Evolutionary conservation across 2,329 filamentous ascomycete genomes (phyloP).

Genomic region (Colletotrichum camelliae): DNA sequence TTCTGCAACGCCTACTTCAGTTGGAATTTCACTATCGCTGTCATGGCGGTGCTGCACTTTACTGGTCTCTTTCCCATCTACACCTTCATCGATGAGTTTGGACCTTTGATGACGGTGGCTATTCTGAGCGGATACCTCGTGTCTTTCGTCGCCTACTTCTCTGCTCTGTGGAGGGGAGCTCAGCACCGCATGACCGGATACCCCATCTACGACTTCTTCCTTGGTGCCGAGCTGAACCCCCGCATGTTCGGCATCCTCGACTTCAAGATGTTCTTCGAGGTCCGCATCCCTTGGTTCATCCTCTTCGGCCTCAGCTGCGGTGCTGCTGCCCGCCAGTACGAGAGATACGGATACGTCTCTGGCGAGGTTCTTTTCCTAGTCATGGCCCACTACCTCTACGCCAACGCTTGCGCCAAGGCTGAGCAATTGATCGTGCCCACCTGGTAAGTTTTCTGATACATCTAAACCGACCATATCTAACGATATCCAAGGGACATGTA

Average conservation of each 20-base stretch:
- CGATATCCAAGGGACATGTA: constrained; percentile 78
- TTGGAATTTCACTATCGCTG: constrained; percentile 83
- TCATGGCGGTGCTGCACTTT: constrained; percentile 77
- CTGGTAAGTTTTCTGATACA: constrained; percentile 51
- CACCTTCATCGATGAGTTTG: constrained; percentile 94
- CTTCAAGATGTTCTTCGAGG: constrained; percentile 97
- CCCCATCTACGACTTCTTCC: constrained; percentile 89
- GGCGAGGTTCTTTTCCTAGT: constrained; percentile 85
- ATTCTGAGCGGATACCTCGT: constrained; percentile 90
- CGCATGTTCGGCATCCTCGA: constrained; percentile 80
- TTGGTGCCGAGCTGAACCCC: constrained; percentile 89
- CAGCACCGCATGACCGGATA: constrained; percentile 93
- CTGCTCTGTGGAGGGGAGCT: constrained; percentile 78
- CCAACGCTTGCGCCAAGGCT: constrained; percentile 90
- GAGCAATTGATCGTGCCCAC: constrained; percentile 90
- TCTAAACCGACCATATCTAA: background rate
- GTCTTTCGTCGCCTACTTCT: constrained; percentile 84
- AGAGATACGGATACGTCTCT: constrained; percentile 83
- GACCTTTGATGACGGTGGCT: constrained; percentile 88
- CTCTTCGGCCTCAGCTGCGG: constrained; percentile 80
- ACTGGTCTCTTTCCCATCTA: constrained; percentile 88
- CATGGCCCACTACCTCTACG: constrained; percentile 90
- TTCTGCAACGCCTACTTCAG: constrained; percentile 91
- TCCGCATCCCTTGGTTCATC: constrained; percentile 91
- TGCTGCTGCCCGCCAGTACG: constrained; percentile 81